These are phyloP conservation scores for Beta lomatogona DNA, from an alignment of 179 eudicot species.

Conservation along the genomic window DNA sequence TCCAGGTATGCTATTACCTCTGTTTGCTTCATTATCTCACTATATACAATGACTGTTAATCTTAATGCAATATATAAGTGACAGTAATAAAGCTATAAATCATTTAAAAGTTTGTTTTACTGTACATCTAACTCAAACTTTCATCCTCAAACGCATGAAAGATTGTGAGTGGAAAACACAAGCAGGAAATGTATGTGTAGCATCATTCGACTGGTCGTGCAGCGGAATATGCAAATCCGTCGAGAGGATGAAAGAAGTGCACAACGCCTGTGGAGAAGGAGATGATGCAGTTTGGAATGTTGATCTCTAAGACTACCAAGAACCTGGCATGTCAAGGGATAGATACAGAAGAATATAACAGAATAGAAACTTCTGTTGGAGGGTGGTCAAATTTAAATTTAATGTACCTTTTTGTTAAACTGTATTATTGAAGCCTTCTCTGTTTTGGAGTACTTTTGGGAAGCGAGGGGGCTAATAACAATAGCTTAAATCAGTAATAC, in stretches of 20 bases:
- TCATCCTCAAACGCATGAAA: neutral
- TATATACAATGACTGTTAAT: neutral
- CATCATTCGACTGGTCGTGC: constrained; percentile 77
- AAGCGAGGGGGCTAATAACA: neutral
- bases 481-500: neutral
- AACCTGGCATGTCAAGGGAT: neutral
- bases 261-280: constrained; percentile 57
- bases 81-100: neutral
- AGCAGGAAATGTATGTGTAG: constrained; percentile 60
- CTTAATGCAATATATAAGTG: neutral
- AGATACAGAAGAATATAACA: neutral
- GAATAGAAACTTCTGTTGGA: neutral
- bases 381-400: neutral
- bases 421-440: constrained; percentile 1
- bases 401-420: neutral
- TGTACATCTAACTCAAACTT: neutral
- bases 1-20: constrained; percentile 51
- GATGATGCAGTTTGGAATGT: constrained; percentile 54
- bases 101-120: neutral
- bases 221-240: constrained; percentile 69
- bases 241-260: constrained; percentile 56
- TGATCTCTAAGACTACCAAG: neutral
- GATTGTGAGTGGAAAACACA: constrained; percentile 65
- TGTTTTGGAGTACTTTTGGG: constrained; percentile 9
- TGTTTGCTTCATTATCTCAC: neutral